Percentiles rank a stretch among this genome's conserved stretches.
phyloP scores from a whole-genome alignment of 805 yeast genomes.

The Schwanniomyces polymorphus region DNA sequence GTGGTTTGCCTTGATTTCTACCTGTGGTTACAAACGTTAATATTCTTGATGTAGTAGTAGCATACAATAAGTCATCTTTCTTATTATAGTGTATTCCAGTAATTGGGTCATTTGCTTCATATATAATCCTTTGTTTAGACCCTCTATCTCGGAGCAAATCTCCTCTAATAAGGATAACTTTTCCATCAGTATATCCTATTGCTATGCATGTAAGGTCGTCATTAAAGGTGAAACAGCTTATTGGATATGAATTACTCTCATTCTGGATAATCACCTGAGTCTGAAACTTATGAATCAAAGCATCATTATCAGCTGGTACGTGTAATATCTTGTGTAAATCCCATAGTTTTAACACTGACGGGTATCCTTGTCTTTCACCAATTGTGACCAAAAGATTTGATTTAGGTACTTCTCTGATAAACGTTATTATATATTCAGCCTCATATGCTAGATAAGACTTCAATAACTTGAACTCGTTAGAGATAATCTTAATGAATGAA shows the following conservation, averaged over 20 bases:
- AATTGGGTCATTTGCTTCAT: conserved; percentile 74
- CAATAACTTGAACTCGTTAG: conserved; percentile 45
- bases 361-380: conserved; percentile 73
- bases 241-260: conserved; percentile 76
- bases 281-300: conserved; percentile 45
- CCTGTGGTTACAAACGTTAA: conserved; percentile 77
- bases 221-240: conserved; percentile 62
- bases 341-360: conserved; percentile 73
- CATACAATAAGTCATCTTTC: conserved; percentile 54
- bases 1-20: conserved; percentile 67
- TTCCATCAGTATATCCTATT: conserved; percentile 82
- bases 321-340: conserved; percentile 52
- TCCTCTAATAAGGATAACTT: conserved; percentile 79
- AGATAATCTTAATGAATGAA: conserved; percentile 56
- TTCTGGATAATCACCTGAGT: conserved; percentile 64
- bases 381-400: conserved; percentile 64
- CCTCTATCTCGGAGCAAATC: conserved; percentile 88
- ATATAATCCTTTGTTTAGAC: conserved; percentile 78
- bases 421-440: conserved; percentile 61
- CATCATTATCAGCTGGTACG: conserved; percentile 18
- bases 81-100: conserved; percentile 70
- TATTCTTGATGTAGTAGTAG: conserved; percentile 72
- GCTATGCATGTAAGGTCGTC: conserved; percentile 63
- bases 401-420: conserved; percentile 47
- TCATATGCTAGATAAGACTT: conserved; percentile 65